A percentile compares a stretch with the other conserved stretches of the same genome.
These are phyloP conservation scores for Elaphomyces granulatus DNA, from an alignment of 495 filamentous ascomycete species.

Conservation along the genomic window DNA sequence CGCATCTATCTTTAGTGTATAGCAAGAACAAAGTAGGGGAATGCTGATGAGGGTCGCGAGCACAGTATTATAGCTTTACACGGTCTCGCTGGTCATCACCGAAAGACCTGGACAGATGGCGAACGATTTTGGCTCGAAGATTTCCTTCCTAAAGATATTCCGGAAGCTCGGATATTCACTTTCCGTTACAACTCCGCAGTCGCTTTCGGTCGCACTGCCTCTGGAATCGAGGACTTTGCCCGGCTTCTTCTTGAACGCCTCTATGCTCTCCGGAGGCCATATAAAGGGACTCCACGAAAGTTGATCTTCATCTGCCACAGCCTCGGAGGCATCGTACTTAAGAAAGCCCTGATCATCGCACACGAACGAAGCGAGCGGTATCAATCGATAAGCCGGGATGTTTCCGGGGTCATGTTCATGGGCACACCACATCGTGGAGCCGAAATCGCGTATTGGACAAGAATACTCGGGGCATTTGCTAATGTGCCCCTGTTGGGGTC, in stretches of 20 bases:
- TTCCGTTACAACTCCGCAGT: constrained; percentile 17
- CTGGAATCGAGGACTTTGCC: constrained; percentile 4
- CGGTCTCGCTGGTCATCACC: neutral
- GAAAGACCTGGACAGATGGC: constrained; percentile 6
- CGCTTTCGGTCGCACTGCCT: constrained; percentile 1
- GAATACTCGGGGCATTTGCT: neutral
- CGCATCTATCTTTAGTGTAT: too few species aligned
- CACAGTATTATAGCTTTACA: constrained; percentile 1
- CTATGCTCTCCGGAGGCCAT: neutral
- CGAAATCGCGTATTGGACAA: constrained; percentile 5
- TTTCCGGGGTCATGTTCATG: constrained; percentile 15
- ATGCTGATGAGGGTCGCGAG: too few species aligned
- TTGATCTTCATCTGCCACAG: constrained; percentile 26
- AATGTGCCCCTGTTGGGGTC: neutral
- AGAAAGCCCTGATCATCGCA: constrained; percentile 16
- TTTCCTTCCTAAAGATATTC: constrained; percentile 11
- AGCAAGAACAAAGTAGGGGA: too few species aligned
- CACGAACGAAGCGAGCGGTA: constrained; percentile 3
- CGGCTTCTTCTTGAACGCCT: constrained; percentile 5
- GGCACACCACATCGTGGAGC: constrained; percentile 22
- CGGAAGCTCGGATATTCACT: constrained; percentile 11
- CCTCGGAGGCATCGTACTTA: constrained; percentile 24
- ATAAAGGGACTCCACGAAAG: constrained; percentile 4
- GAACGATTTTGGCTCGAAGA: constrained; percentile 23
- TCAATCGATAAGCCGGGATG: constrained; percentile 1